Evolutionary conservation across 495 filamentous ascomycete genomes (phyloP).

Genomic region (Penicillium lividum): DNA sequence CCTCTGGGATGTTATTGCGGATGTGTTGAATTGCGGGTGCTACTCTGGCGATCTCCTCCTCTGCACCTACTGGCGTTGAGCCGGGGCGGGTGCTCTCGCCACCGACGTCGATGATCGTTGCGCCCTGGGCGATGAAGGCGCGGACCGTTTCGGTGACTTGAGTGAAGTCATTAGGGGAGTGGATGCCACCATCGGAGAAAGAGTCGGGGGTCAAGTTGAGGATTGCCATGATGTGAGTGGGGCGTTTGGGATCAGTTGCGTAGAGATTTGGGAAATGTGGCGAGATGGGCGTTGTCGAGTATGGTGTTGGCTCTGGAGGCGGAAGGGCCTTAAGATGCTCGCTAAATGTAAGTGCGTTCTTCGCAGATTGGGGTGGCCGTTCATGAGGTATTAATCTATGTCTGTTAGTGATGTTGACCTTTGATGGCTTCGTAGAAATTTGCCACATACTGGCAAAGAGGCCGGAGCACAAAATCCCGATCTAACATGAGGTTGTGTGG

Average conservation of each 20-base stretch:
- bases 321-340: conserved; percentile 65
- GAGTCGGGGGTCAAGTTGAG: conserved; percentile 96
- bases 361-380: conserved; percentile 42
- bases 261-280: conserved; percentile 58
- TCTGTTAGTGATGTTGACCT: background rate
- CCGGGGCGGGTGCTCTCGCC: conserved; percentile 88
- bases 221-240: conserved; percentile 88
- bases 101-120: conserved; percentile 87
- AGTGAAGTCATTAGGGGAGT: conserved; percentile 44
- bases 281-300: conserved; percentile 72
- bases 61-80: conserved; percentile 60
- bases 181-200: conserved; percentile 85
- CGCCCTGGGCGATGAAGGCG: conserved; percentile 63
- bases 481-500: conserved; percentile 87
- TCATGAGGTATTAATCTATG: conserved; percentile 64
- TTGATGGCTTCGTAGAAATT: background rate
- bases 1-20: conserved; percentile 60
- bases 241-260: conserved; percentile 61
- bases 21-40: conserved; percentile 75
- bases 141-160: conserved; percentile 52
- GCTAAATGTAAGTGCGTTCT: conserved; percentile 38
- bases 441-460: conserved; percentile 72
- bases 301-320: conserved; percentile 47
- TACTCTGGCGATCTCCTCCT: conserved; percentile 77
- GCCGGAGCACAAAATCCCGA: conserved; percentile 88